These are phyloP conservation scores for Apophysomyces elegans DNA, from an alignment of 371 early-diverging fungal genomes.

Conservation along the genomic window DNA sequence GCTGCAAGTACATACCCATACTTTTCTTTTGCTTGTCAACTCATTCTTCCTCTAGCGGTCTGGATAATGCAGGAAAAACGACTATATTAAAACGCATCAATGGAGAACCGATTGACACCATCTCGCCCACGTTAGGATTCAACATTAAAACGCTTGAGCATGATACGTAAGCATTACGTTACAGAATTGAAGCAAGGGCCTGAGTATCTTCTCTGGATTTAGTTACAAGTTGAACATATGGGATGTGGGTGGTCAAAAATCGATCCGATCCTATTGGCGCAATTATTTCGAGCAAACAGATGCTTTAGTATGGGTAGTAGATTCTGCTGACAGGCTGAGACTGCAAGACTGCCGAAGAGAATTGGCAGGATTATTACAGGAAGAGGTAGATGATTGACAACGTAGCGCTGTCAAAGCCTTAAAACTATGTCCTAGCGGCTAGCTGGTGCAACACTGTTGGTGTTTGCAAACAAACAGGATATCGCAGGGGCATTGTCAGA, in stretches of 20 bases:
- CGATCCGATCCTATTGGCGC: slow-evolving; percentile 98
- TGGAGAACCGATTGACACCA: slow-evolving; percentile 88
- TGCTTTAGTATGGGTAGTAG: slow-evolving; percentile 99
- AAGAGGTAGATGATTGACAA: slow-evolving; percentile 68
- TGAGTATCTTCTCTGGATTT: neutral
- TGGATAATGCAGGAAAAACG: slow-evolving; percentile 99
- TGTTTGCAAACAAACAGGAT: slow-evolving; percentile 98
- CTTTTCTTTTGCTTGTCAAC: neutral
- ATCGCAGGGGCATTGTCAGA: slow-evolving; percentile 79
- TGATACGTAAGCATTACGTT: slow-evolving; percentile 55
- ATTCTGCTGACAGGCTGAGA: slow-evolving; percentile 88
- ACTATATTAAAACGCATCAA: slow-evolving; percentile 96
- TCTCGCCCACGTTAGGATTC: slow-evolving; percentile 98
- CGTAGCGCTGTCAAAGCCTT: neutral
- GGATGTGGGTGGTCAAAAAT: slow-evolving; percentile 99
- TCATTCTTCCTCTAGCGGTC: slow-evolving; percentile 63
- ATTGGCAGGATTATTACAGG: slow-evolving; percentile 76
- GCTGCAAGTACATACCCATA: slow-evolving; percentile 39
- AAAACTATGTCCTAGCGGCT: slow-evolving; percentile 52
- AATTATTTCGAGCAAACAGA: slow-evolving; percentile 99
- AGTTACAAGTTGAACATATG: slow-evolving; percentile 36
- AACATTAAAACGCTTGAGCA: slow-evolving; percentile 94
- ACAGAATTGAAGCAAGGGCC: neutral
- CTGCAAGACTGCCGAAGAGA: slow-evolving; percentile 83
- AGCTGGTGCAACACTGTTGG: slow-evolving; percentile 90